Base-by-base conservation (phyloP, 441 rosid genomes). In the Flueggea neowawraea region DNA sequence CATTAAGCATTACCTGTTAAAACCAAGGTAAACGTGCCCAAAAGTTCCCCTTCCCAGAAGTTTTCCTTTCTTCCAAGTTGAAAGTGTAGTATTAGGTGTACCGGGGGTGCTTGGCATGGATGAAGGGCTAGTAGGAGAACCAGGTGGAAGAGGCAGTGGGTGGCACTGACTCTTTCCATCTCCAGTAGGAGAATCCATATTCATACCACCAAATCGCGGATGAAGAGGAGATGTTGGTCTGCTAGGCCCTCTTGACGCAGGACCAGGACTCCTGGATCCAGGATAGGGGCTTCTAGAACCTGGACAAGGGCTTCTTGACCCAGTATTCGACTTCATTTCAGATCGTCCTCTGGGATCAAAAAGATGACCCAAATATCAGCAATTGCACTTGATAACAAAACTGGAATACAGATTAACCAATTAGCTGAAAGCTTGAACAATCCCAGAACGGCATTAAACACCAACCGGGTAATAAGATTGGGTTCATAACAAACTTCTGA, bases 41-140 rank as follows among this genome's bases (percentile, higher is more conserved):
- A 94, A 94, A 52, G 97, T 94, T 51, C 99, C 99, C 69, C 91
- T 83, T 64, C 99, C 99, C 22, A 94, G 66, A 54, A 89, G 90
- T 68, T 79, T 89, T 54, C 99, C 98, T 63, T 80, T 94, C 76
- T 90, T 89, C 99, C 99, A 94, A 72, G 75, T 89, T 0, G 98
- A 81, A 44, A 78, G 56, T 61, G 72, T 63, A 60, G 62, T 69
- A 49, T 75, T 88, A 54, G 61, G 28, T 32, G 63, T 61, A 73
- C 85, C 41, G 9, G 41, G 76, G 33, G 78, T 57, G 68, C 73
- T 64, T n/a, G 81, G 64, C 65, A 82, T 65, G 52, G 94, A 77
- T 56, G 96, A 66, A 36, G 95, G 90, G 67, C 96, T 90, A 31
- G 82, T 84, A 32, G 98, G 96, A 66, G 98, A 90, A 71, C 84